Evolutionary conservation across 306 rosid species (phyloP), one percentile per base, ranked within the genome.

Genomic region (Sechiopsis laciniata): DNA sequence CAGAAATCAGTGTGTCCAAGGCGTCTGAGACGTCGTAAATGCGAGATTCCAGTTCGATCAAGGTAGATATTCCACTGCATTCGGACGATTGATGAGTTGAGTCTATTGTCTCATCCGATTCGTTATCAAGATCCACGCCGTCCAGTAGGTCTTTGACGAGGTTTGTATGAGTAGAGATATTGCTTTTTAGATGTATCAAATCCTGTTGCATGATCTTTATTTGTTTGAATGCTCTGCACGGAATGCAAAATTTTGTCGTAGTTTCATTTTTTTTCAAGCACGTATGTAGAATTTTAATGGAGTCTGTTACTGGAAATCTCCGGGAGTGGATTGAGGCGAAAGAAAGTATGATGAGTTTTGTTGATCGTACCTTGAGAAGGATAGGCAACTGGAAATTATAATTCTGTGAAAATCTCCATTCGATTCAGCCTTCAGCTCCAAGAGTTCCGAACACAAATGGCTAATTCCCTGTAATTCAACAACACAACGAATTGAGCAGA

Each of bases 401-500:
- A 80, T 86, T 70, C 70, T 79, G 50, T 82, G 87, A 66, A 92
- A 88, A 56, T 84, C 95, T 55, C 82, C 88, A 78, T 68, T 78
- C 19, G 97, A 91, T 37, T 78, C 91, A 52, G 59, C 86, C 87
- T 87, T 85, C 37, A 92, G 85, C 84, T 92, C 96, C 10, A 80
- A 62, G 51, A 90, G 90, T 72, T 92, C 97, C 22, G 85, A 84
- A 80, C 97, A 92, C 20, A 92, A 80, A 83, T 90, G 96, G 73
- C 82, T 86, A 57, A 90, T 88, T 8, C 97, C 96, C 97, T 92
- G 45, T 3, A 16, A 19, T 69, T 59, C 71, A 72, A 52, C 55
- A 72, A 32, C 55, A 54, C 2, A 32, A 7, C 48, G 51, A 71
- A 6, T 6, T 51, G 32, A 71, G 20, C 61, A 52, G 22, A 20